phyloP scores from a whole-genome alignment of 441 rosid species.

The Populus trichocarpa region DNA sequence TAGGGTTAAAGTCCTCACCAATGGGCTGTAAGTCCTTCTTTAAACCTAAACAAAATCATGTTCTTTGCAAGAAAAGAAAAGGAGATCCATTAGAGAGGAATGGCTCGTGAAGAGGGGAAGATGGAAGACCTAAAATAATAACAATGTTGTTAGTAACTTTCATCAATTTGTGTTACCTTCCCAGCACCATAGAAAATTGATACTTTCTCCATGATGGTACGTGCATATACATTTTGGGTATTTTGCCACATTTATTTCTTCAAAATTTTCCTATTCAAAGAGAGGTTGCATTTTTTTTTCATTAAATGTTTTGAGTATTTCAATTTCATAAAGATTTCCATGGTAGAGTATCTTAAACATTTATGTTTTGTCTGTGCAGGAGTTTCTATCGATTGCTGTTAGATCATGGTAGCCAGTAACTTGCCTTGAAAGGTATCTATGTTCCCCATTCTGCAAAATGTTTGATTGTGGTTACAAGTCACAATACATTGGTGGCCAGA shows the following conservation, averaged over 20 bases:
- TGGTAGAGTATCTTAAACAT: background rate
- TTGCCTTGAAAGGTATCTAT: slow-evolving; percentile 20
- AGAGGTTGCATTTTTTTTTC: background rate
- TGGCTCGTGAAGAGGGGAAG: background rate
- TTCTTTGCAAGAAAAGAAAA: no score
- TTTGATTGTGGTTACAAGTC: slow-evolving; percentile 74
- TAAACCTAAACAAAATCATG: no score
- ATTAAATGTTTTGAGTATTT: background rate
- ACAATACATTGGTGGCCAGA: slow-evolving; percentile 72
- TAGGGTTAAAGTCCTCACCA: background rate
- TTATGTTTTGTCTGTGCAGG: background rate
- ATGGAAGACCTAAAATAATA: background rate
- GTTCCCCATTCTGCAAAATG: slow-evolving; percentile 43
- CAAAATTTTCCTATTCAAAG: background rate
- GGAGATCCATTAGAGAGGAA: background rate
- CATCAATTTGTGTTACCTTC: background rate
- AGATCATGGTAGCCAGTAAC: background rate
- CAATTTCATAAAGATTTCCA: background rate
- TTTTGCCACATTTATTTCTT: background rate
- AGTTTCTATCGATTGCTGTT: background rate
- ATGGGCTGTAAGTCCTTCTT: background rate
- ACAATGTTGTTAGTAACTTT: background rate
- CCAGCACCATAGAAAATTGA: background rate
- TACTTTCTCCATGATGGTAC: background rate
- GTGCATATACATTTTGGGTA: background rate